phyloP scores from a whole-genome alignment of 2,329 filamentous ascomycete genomes.

The Hymenotorrendiella dingleyae region DNA sequence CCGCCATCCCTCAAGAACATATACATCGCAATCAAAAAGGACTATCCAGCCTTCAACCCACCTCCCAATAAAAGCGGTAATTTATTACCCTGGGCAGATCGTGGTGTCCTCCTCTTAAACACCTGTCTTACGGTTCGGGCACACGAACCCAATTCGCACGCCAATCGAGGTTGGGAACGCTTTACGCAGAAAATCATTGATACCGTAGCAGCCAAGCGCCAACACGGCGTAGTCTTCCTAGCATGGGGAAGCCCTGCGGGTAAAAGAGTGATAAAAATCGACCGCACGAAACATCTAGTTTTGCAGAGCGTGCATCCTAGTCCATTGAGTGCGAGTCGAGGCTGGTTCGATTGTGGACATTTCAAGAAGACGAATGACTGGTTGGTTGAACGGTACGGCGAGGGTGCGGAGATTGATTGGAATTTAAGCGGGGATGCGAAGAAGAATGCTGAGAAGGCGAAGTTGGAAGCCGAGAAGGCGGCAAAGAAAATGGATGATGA shows the following conservation, averaged over 20 bases:
- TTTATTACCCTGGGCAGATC: constrained; percentile 88
- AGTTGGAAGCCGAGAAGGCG: neutral
- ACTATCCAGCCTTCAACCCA: constrained; percentile 73
- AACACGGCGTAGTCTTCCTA: constrained; percentile 83
- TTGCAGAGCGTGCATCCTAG: constrained; percentile 86
- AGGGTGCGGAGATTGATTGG: constrained; percentile 82
- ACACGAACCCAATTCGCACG: constrained; percentile 80
- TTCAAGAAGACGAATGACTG: constrained; percentile 81
- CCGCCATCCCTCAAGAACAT: constrained; percentile 92
- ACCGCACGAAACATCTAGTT: constrained; percentile 70
- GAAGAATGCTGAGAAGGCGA: neutral
- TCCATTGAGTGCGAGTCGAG: constrained; percentile 76
- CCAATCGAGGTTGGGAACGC: constrained; percentile 82
- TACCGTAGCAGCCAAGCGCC: constrained; percentile 69
- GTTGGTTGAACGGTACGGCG: constrained; percentile 72
- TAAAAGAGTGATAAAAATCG: constrained; percentile 69
- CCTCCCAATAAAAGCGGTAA: constrained; percentile 77
- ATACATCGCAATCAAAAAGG: constrained; percentile 79
- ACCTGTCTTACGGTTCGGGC: constrained; percentile 91
- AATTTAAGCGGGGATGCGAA: constrained; percentile 32
- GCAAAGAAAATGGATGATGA: neutral
- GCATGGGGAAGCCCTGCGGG: constrained; percentile 88
- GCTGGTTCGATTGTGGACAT: constrained; percentile 79
- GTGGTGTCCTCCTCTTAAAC: constrained; percentile 88
- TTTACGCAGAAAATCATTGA: constrained; percentile 93